Percentiles rank a stretch among this genome's conserved stretches.
Conservation (phyloP, 1,284 basidiomycete species). For the Laetiporus sulphureus region DNA sequence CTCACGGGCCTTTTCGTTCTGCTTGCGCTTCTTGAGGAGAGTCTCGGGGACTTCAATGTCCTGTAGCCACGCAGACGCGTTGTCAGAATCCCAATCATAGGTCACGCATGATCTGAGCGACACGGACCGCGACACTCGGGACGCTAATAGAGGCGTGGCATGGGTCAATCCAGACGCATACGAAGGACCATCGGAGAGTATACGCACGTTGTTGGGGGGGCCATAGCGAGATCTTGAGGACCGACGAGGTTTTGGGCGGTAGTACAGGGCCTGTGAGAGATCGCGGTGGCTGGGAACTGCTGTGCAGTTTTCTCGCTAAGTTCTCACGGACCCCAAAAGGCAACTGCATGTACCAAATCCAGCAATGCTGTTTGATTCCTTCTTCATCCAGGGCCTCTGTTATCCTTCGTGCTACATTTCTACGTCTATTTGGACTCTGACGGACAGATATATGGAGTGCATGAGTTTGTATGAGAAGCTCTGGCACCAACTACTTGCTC, state of each 20-base stretch:
- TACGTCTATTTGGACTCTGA: too few species aligned
- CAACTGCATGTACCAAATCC: too few species aligned
- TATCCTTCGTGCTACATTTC: too few species aligned
- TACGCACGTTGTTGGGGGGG: constrained; percentile 30
- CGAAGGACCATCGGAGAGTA: constrained; percentile 3
- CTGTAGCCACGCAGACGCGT: constrained; percentile 31
- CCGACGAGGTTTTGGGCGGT: constrained; percentile 23
- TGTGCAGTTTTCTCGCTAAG: constrained; percentile 21
- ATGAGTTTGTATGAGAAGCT: too few species aligned
- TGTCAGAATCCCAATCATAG: constrained; percentile 8
- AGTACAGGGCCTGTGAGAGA: constrained; percentile 15
- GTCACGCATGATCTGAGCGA: background rate
- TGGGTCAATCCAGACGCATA: constrained; percentile 1
- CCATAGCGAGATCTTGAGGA: constrained; percentile 29
- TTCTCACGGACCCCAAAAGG: constrained; percentile 21
- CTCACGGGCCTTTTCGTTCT: constrained; percentile 96
- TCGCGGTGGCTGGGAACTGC: constrained; percentile 21
- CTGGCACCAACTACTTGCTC: too few species aligned
- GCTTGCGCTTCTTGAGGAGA: constrained; percentile 98
- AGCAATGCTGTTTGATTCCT: too few species aligned
- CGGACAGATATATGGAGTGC: too few species aligned
- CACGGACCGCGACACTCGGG: constrained; percentile 65
- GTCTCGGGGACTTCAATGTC: constrained; percentile 96
- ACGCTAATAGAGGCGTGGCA: constrained; percentile 34
- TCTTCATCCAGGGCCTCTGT: too few species aligned